A percentile compares a stretch with the other conserved stretches of the same genome.
Conservation (phyloP, 495 filamentous ascomycete genomes). For the Hyphodiscus hymeniophilus region DNA sequence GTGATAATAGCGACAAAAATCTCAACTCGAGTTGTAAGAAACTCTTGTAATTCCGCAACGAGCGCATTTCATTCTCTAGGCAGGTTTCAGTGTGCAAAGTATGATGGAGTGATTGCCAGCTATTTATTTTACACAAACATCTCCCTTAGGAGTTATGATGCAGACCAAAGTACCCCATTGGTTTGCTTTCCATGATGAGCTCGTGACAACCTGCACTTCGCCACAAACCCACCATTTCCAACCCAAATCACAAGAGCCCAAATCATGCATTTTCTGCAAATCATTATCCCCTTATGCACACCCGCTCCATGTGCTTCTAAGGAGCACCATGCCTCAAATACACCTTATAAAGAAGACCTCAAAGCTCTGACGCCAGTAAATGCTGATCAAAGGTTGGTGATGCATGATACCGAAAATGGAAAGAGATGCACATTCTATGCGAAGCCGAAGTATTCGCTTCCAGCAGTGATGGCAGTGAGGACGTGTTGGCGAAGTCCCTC, state of each 20-base stretch:
- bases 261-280: not conserved
- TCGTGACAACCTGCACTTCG: conserved; percentile 22
- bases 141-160: not conserved
- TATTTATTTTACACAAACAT: conserved; percentile 17
- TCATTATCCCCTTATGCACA: conserved; percentile 8
- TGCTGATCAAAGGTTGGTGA: conserved; percentile 30
- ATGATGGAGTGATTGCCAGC: conserved; percentile 4
- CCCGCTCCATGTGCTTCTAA: not conserved
- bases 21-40: too few relatives aligned
- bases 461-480: conserved; percentile 89
- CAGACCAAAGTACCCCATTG: not conserved
- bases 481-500: conserved; percentile 79
- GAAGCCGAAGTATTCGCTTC: conserved; percentile 97
- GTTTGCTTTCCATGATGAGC: not conserved
- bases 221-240: conserved; percentile 1
- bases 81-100: too few relatives aligned
- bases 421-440: conserved; percentile 45
- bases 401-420: conserved; percentile 20
- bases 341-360: conserved; percentile 9
- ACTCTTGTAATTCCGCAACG: not conserved
- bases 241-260: not conserved
- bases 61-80: not conserved
- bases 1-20: too few relatives aligned
- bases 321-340: conserved; percentile 14
- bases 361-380: conserved; percentile 37